These are phyloP conservation scores for Trichophyton rubrum DNA, from an alignment of 2,329 filamentous ascomycete species.

Conservation along the genomic window DNA sequence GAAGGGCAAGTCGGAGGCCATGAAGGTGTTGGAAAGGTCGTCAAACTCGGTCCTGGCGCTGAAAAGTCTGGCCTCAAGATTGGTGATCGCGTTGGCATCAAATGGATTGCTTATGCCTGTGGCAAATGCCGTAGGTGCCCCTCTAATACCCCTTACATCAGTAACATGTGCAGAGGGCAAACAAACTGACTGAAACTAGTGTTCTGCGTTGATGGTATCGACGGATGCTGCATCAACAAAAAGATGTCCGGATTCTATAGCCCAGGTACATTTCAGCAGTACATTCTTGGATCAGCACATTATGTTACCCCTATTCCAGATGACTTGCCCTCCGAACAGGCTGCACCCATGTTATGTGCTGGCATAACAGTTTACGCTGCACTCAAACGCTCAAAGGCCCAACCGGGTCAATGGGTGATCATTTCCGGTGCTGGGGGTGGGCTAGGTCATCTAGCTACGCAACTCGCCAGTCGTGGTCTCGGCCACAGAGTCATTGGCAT, in stretches of 20 bases:
- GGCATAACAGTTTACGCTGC: conserved; percentile 57
- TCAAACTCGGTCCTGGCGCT: conserved; percentile 51
- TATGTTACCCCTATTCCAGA: conserved; percentile 62
- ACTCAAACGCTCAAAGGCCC: conserved; percentile 47
- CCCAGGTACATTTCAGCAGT: conserved; percentile 63
- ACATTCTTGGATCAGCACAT: conserved; percentile 49
- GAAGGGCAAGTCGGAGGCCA: conserved; percentile 55
- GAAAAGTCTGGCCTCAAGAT: conserved; percentile 46
- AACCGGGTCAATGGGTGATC: conserved; percentile 48
- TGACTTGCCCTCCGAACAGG: conserved; percentile 44
- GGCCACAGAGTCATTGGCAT: conserved; percentile 53
- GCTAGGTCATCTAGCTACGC: conserved; percentile 51
- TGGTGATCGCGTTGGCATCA: conserved; percentile 58
- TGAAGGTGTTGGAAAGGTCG: conserved; percentile 54
- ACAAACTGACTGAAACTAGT: conserved; percentile 13
- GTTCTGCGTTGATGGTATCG: conserved; percentile 43
- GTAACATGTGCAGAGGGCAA: background rate
- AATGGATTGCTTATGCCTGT: conserved; percentile 51
- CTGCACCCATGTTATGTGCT: conserved; percentile 56
- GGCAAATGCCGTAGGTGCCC: conserved; percentile 36
- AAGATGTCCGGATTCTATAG: conserved; percentile 55
- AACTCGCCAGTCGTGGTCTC: conserved; percentile 49
- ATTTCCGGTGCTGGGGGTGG: conserved; percentile 51
- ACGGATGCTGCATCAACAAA: conserved; percentile 44
- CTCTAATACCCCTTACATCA: background rate